A percentile compares a stretch with the other conserved stretches of the same genome.
These are phyloP conservation scores for Argentina anserina DNA, from an alignment of 306 rosid genomes.

Conservation along the genomic window DNA sequence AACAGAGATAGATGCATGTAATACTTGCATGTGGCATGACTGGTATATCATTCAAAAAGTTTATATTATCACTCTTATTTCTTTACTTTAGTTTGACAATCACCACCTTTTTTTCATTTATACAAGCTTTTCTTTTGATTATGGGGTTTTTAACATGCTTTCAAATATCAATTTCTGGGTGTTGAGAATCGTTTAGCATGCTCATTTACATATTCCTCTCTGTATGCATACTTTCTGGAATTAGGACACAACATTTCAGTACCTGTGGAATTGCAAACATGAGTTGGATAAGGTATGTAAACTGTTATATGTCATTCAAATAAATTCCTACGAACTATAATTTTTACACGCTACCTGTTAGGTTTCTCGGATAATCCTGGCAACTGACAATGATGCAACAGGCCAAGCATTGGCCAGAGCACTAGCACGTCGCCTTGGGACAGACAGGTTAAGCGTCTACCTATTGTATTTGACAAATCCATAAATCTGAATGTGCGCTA, in stretches of 20 bases:
- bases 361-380: conserved; percentile 49
- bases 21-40: background rate
- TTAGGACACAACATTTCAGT: conserved; percentile 72
- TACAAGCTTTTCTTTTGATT: background rate
- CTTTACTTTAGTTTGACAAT: background rate
- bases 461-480: background rate
- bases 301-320: conserved; percentile 8
- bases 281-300: conserved; percentile 64
- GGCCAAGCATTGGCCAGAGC: conserved; percentile 51
- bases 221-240: conserved; percentile 32
- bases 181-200: background rate
- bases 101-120: background rate
- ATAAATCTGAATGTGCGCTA: background rate
- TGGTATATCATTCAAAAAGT: background rate
- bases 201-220: conserved; percentile 16
- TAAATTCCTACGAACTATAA: background rate
- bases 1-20: background rate
- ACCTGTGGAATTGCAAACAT: conserved; percentile 70
- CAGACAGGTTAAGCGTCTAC: conserved; percentile 28
- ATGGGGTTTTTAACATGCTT: background rate
- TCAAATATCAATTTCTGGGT: background rate
- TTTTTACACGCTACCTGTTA: conserved; percentile 1
- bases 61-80: background rate
- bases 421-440: conserved; percentile 50
- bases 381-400: conserved; percentile 44